Base-by-base conservation (phyloP, 176 grass and related monocot genomes). In the Bromus sterilis region DNA sequence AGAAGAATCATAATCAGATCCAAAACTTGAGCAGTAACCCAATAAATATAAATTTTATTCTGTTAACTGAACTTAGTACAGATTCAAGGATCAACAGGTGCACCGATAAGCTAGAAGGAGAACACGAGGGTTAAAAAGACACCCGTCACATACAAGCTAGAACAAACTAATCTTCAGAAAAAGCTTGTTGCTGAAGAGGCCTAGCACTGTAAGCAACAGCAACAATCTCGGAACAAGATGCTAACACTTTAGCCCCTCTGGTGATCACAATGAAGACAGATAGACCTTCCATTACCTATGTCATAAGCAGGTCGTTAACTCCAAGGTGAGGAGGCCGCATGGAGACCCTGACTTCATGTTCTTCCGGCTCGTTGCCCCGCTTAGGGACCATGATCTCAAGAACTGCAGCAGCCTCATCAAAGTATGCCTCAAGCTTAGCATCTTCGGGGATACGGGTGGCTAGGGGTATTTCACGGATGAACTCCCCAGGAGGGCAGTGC, bases 331-430 rank as follows among this genome's bases (percentile, higher is more conserved):
- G 95, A 69, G 95, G 93, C 40, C 96, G 93, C 87, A 95, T 86
- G 58, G 90, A 99, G 37, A 99, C 91, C 40, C 82, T 89, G 33
- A 99, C 96, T 88, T 99, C 96, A 65, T 99, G 96, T 67, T 99
- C 96, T 86, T 99, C 96, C 3, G 93, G 91, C 4, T 86, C 96
- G 36, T 86, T 84, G 30, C 89, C 86, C 36, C 73, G 74, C 68
- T 95, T 99, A 13, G 96, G 96, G 40, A 99, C 96, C 81, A 99
- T 91, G 79, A 99, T 99, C 85, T 99, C 96, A 60, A 99, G 86
- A 20, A 91, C 89, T 34, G 92, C 87, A 61, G 92, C 80, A 3
- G 86, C 82, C 76, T 99, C 93, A 39, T 95, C 91, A 88, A 93
- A 99, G 77, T 88, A 99, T 1, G 96, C 96, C 77, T 99, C 96